A percentile compares a stretch with the other conserved stretches of the same genome.
Conservation (phyloP, 164 flowering plant genomes). For the Pachysandra terminalis region DNA sequence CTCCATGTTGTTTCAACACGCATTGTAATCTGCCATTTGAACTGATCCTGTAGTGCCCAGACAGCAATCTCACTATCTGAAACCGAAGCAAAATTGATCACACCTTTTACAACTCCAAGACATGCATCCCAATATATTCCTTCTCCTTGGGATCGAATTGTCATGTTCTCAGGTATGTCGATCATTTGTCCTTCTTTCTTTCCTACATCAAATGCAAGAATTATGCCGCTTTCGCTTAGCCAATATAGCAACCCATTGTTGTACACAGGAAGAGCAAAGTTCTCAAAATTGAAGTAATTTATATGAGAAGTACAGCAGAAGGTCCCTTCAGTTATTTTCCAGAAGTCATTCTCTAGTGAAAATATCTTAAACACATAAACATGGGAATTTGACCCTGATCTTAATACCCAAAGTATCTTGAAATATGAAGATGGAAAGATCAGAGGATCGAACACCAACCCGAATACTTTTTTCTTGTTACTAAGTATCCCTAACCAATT, state of each 20-base stretch:
- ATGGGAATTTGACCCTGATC: background rate
- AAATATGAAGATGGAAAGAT: too few species aligned
- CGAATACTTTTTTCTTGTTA: too few species aligned
- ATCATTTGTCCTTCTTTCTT: background rate
- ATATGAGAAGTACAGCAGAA: too few species aligned
- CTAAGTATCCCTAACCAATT: too few species aligned
- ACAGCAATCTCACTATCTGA: background rate
- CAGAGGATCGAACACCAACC: too few species aligned
- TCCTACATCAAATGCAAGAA: slow-evolving; percentile 3
- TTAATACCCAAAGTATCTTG: background rate
- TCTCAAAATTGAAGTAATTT: too few species aligned
- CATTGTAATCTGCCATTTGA: background rate
- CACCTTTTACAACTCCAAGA: background rate
- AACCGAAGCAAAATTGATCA: background rate
- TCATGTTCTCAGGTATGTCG: background rate
- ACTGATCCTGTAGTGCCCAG: slow-evolving; percentile 3
- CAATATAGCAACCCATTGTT: background rate
- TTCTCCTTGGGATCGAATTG: background rate
- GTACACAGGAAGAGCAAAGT: background rate
- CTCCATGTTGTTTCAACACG: background rate
- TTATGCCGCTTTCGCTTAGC: background rate
- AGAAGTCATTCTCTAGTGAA: background rate
- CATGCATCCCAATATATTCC: background rate
- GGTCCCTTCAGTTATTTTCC: too few species aligned
- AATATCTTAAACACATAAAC: slow-evolving; percentile 1